phyloP scores from a whole-genome alignment of 1,139 yeast species.

The Nakaseomyces kungkrabaensis region DNA sequence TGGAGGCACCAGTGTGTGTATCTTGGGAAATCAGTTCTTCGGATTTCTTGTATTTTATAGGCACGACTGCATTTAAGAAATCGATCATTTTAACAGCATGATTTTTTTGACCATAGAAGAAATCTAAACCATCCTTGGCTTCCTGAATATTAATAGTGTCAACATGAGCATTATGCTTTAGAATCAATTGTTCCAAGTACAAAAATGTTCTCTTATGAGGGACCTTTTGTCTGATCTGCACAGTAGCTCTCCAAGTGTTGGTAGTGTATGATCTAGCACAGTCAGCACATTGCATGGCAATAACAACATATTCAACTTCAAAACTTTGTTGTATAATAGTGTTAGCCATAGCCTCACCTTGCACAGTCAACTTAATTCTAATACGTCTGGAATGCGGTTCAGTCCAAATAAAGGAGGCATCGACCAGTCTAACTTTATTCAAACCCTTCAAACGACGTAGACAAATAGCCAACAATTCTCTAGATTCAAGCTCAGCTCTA shows the following conservation, averaged over 20 bases:
- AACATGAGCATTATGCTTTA: slow-evolving; percentile 87
- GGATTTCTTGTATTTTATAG: slow-evolving; percentile 75
- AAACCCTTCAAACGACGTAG: slow-evolving; percentile 81
- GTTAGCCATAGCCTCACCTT: slow-evolving; percentile 90
- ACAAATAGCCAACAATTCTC: slow-evolving; percentile 87
- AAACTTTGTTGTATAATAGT: slow-evolving; percentile 91
- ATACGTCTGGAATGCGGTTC: slow-evolving; percentile 98
- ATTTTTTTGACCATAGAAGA: slow-evolving; percentile 77
- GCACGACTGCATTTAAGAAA: slow-evolving; percentile 76
- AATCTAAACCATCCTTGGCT: slow-evolving; percentile 88
- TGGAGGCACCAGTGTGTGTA: slow-evolving; percentile 81
- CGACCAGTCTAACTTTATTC: slow-evolving; percentile 77
- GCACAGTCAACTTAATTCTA: slow-evolving; percentile 82
- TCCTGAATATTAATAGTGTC: slow-evolving; percentile 93
- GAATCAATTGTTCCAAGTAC: slow-evolving; percentile 86
- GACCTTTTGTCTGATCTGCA: slow-evolving; percentile 95
- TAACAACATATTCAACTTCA: slow-evolving; percentile 88
- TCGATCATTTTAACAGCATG: slow-evolving; percentile 93
- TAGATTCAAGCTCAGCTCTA: slow-evolving; percentile 77
- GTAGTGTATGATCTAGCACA: slow-evolving; percentile 95
- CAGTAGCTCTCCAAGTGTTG: slow-evolving; percentile 95
- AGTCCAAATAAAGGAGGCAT: slow-evolving; percentile 96
- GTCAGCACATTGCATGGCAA: slow-evolving; percentile 97
- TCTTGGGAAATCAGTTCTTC: slow-evolving; percentile 89
- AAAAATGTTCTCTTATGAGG: slow-evolving; percentile 93